Base-by-base conservation (phyloP, 345 rosid genomes). In the Murraya koenigii region DNA sequence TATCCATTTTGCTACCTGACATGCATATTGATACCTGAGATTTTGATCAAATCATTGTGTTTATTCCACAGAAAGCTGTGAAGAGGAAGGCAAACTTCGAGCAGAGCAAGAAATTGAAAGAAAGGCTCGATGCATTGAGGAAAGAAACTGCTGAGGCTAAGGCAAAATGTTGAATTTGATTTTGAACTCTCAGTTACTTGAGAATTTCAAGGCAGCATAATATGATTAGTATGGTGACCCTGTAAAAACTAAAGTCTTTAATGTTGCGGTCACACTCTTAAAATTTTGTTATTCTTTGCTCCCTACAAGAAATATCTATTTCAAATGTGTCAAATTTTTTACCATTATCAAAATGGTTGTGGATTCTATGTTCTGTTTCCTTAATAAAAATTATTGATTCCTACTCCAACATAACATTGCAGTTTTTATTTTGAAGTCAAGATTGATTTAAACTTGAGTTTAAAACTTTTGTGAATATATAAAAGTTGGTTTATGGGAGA, bases 1-100 rank as follows among this genome's bases (percentile, higher is more conserved):
- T 38, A 22, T 7, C 1, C 13, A 25, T 52, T 73, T 69, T 3
- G 68, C 14, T 76, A 23, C 65, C 72, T 78, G 36, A 55, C 28
- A 36, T 75, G 7, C 39, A 8, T 61, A 62, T 30, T 28, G 3
- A 5, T 38, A 9, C n/a, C 3, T 47, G 58, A n/a, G 17, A 30
- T 54, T 47, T 62, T 26, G 59, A 20, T 68, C 28, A 63, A 44
- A 55, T 20, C 54, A 67, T 19, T 41, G 52, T 44, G 23, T 22
- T 54, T 23, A 17, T 60, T 32, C 61, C 62, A 63, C 89, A 96
- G 99, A 92, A 94, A 94, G 94, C 97, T 8, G 59, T 88, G 75
- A 95, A 95, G 88, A 83, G 99, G 41, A 95, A 92, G 92, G 94
- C 92, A 0, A 95, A 93, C 77, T 93, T 95, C 3, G 88, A 89